These are phyloP conservation scores for Chytridium lagenaria DNA, from an alignment of 371 early-diverging fungal species.

Conservation along the genomic window DNA sequence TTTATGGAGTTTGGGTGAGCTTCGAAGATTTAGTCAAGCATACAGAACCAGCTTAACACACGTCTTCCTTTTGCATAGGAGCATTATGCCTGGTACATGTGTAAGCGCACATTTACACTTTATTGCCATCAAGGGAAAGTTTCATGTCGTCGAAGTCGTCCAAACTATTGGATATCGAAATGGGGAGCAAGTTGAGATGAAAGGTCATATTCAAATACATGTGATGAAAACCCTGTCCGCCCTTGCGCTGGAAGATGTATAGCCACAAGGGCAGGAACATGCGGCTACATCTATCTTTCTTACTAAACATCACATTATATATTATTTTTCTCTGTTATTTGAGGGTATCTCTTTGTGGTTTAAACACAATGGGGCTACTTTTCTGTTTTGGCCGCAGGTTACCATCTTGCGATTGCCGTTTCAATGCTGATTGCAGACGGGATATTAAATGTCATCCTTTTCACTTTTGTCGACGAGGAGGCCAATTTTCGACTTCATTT, in stretches of 20 bases:
- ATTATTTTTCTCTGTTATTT: too few relatives aligned
- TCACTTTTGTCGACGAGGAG: background rate
- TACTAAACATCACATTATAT: too few relatives aligned
- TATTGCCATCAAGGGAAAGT: constrained; percentile 75
- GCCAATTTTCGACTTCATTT: background rate
- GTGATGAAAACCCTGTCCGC: background rate
- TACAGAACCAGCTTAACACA: background rate
- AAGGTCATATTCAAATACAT: constrained; percentile 8
- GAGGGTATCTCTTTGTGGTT: background rate
- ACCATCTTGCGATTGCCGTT: background rate
- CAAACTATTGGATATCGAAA: background rate
- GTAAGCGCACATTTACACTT: constrained; percentile 78
- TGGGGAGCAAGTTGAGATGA: background rate
- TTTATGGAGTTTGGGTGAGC: constrained; percentile 59
- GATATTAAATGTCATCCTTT: constrained; percentile 11
- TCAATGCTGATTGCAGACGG: background rate
- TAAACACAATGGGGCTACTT: background rate
- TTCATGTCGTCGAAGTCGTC: constrained; percentile 66
- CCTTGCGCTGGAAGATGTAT: too few relatives aligned
- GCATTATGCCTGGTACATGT: constrained; percentile 71
- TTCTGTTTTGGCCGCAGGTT: background rate
- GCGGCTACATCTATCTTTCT: too few relatives aligned
- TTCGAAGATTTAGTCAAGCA: background rate
- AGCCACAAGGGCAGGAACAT: too few relatives aligned
- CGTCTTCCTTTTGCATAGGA: constrained; percentile 49